Base-by-base conservation (phyloP, 2,329 filamentous ascomycete genomes). In the Ustilaginoidea virens region DNA sequence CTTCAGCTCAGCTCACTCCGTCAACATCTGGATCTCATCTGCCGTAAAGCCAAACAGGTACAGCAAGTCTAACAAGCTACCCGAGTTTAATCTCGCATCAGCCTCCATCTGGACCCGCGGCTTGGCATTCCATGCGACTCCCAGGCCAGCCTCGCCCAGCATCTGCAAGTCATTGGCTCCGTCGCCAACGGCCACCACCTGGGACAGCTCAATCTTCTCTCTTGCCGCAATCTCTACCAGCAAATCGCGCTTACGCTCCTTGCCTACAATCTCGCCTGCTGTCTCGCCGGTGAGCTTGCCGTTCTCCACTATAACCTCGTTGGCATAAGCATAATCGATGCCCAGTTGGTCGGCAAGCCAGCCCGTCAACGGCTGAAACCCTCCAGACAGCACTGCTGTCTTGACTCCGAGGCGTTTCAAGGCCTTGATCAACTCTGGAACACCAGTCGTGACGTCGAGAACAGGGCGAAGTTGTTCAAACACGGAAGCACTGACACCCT, bases 321-420 rank as follows among this genome's bases (percentile, higher is more conserved):
- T 98, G 23, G 90, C 90, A 48, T 78, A 73, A 0, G 82, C 85
- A 46, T 93, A 75, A 52, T 96, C 81, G 32, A 98, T 70, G 10
- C 82, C 82, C 16, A 98, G 60, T 44, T 82, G 65, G 23, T 62
- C 62, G 11, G 81, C 85, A 20, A 96, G 68, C 82, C 86, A 96
- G 33, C 73, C 66, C 0, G 90, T 92, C 38, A 96, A 58, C 1
- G 87, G 86, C 38, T 81, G 72, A 55, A 98, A 98, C 0, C 90
- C 90, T 25, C 90, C 90, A 19, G 83, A 92, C 18, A 94, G 57
- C 5, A 98, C 87, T 0, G 86, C 90, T 2, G 85, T 83, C 56
- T 81, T 87, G 53, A 80, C 78, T 6, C 87, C 87, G 5, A 92
- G 58, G 14, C 67, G 63, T 53, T 80, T 85, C 29, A 98, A 58